phyloP scores from a whole-genome alignment of 2,329 filamentous ascomycete species.

The Fusarium sp. region DNA sequence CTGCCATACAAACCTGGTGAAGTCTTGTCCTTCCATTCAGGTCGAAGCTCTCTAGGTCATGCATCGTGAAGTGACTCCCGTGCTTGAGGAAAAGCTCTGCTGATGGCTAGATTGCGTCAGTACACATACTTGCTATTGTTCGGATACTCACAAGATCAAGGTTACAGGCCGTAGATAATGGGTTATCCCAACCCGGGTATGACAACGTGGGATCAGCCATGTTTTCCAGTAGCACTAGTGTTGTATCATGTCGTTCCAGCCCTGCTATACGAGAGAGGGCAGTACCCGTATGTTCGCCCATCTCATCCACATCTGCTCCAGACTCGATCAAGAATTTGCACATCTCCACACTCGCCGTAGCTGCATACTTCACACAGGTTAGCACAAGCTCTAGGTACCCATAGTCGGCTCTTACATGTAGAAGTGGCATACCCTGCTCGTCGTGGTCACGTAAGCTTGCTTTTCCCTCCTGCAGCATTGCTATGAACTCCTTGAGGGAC shows the following conservation, averaged over 20 bases:
- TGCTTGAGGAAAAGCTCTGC: conserved; percentile 3
- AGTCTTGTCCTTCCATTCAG: conserved; percentile 8
- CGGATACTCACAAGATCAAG: neutral
- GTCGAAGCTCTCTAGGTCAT: conserved; percentile 10
- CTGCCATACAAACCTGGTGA: conserved; percentile 5
- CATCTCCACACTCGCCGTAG: conserved; percentile 1
- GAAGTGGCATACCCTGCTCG: conserved; percentile 14
- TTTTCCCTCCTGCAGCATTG: neutral
- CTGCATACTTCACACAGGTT: neutral
- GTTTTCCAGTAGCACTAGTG: conserved; percentile 3
- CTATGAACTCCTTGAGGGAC: neutral
- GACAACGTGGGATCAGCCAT: conserved; percentile 18
- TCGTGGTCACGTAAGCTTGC: conserved; percentile 23
- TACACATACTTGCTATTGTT: rapidly evolving
- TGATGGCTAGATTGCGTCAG: neutral
- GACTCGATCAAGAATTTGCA: conserved; percentile 25
- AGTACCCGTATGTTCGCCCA: conserved; percentile 5
- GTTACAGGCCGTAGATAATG: neutral
- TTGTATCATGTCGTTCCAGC: neutral
- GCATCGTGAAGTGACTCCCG: neutral
- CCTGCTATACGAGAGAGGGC: conserved; percentile 9
- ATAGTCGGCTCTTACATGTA: neutral
- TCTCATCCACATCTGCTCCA: conserved; percentile 25
- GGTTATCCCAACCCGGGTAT: conserved; percentile 10
- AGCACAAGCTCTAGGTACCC: rapidly evolving